These are phyloP conservation scores for Paramecium sexaurelia DNA, from an alignment of 73 alveolate genomes.

Conservation along the genomic window DNA sequence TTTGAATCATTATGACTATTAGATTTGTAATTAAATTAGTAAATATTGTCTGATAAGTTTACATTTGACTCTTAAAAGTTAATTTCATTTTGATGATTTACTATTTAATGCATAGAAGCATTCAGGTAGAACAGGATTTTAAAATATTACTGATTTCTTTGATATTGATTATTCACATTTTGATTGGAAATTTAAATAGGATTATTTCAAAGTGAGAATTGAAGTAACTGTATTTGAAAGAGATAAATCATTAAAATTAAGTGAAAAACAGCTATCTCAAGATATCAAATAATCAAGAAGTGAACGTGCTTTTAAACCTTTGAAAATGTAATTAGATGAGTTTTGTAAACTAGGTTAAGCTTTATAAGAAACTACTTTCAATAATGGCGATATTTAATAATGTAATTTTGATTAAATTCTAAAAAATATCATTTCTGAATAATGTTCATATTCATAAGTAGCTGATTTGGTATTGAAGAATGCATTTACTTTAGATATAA, in stretches of 20 bases:
- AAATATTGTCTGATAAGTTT: neutral
- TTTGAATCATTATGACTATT: neutral
- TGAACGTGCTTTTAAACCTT: neutral
- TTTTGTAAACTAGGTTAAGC: slow-evolving; percentile 13
- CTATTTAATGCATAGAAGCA: neutral
- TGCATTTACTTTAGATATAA: slow-evolving; percentile 34
- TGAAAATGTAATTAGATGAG: neutral
- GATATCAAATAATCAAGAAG: neutral
- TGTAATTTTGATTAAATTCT: slow-evolving; percentile 22
- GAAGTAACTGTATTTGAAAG: slow-evolving; percentile 32
- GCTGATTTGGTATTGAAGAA: slow-evolving; percentile 16
- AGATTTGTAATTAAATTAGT: neutral
- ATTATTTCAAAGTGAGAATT: neutral
- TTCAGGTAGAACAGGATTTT: neutral
- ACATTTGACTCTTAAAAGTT: neutral
- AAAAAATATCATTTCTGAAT: neutral
- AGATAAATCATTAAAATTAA: neutral
- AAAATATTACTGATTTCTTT: neutral
- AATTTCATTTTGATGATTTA: slow-evolving; percentile 17
- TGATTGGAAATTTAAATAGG: slow-evolving; percentile 21
- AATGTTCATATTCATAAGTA: neutral
- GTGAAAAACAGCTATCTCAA: neutral
- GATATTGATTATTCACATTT: neutral
- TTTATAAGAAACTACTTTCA: slow-evolving; percentile 5
- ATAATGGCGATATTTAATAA: neutral